Percentiles rank a stretch among this genome's conserved stretches.
Evolutionary conservation across 805 yeast genomes (phyloP).

Genomic region (Saccharomycopsis fermentans): DNA sequence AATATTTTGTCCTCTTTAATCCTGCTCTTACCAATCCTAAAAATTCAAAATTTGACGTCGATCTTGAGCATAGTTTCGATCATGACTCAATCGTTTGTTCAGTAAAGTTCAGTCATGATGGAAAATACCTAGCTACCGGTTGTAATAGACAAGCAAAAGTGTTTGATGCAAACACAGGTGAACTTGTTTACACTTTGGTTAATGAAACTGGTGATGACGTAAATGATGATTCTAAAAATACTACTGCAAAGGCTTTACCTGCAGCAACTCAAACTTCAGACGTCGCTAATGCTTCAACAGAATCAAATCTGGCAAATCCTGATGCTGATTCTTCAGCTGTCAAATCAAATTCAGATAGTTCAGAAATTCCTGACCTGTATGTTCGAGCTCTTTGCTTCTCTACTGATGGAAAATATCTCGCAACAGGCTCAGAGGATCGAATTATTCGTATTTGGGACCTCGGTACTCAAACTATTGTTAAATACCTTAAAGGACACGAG

Average conservation of each 20-base stretch:
- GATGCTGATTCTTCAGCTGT: background rate
- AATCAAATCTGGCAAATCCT: background rate
- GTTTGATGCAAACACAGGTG: constrained; percentile 86
- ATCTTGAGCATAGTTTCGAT: constrained; percentile 79
- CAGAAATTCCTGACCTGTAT: constrained; percentile 68
- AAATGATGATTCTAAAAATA: background rate
- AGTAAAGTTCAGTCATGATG: constrained; percentile 85
- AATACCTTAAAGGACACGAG: constrained; percentile 86
- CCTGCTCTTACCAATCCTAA: constrained; percentile 58
- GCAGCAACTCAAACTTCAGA: background rate
- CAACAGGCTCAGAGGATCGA: constrained; percentile 78
- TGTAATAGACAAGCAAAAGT: constrained; percentile 95
- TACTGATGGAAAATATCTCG: constrained; percentile 73
- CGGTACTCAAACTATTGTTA: constrained; percentile 71
- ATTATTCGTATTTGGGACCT: constrained; percentile 95
- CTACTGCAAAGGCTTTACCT: background rate
- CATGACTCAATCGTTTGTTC: constrained; percentile 96
- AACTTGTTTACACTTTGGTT: constrained; percentile 71
- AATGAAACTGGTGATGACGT: constrained; percentile 57
- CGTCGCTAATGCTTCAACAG: constrained; percentile 16
- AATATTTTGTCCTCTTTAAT: constrained; percentile 82
- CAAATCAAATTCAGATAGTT: constrained; percentile 19
- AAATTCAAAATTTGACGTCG: constrained; percentile 54
- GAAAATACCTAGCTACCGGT: constrained; percentile 90
- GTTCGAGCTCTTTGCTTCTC: constrained; percentile 94